Conservation (phyloP, 495 filamentous ascomycete species). For the Penicillium malachiteum region DNA sequence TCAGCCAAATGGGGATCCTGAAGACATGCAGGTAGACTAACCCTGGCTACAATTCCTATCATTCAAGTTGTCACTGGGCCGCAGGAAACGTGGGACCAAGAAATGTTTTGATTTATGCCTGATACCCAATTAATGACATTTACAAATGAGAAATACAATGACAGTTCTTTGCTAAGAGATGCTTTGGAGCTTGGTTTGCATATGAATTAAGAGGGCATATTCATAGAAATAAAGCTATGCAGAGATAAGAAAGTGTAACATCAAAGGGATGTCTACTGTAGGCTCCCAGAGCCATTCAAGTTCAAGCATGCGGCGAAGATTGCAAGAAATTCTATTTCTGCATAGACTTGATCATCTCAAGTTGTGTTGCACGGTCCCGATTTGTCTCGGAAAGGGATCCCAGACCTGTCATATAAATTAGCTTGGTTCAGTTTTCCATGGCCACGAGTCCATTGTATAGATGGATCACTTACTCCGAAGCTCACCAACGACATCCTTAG, state of each 20-base stretch:
- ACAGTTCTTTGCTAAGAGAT: neutral
- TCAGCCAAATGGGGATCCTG: constrained; percentile 13
- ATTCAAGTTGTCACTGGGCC: too few relatives aligned
- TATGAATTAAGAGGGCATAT: constrained; percentile 14
- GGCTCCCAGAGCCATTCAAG: constrained; percentile 12
- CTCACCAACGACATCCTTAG: constrained; percentile 98
- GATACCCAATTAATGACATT: too few relatives aligned
- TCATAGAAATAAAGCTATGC: constrained; percentile 24
- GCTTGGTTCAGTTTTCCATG: too few relatives aligned
- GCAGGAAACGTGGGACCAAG: too few relatives aligned
- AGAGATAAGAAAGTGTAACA: constrained; percentile 1
- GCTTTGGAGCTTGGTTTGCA: neutral
- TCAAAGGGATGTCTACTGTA: constrained; percentile 4
- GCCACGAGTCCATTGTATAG: too few relatives aligned
- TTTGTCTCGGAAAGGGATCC: constrained; percentile 80
- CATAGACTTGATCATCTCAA: constrained; percentile 75
- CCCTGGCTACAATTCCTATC: too few relatives aligned
- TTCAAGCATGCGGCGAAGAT: neutral
- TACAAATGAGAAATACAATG: neutral
- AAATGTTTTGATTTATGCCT: too few relatives aligned
- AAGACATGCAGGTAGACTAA: constrained; percentile 11
- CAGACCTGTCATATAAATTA: constrained; percentile 51
- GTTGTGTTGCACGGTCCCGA: constrained; percentile 80
- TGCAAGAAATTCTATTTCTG: constrained; percentile 32
- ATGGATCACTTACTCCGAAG: constrained; percentile 67